Conservation (phyloP, 305 asterid genomes). For the Andrographis paniculata region DNA sequence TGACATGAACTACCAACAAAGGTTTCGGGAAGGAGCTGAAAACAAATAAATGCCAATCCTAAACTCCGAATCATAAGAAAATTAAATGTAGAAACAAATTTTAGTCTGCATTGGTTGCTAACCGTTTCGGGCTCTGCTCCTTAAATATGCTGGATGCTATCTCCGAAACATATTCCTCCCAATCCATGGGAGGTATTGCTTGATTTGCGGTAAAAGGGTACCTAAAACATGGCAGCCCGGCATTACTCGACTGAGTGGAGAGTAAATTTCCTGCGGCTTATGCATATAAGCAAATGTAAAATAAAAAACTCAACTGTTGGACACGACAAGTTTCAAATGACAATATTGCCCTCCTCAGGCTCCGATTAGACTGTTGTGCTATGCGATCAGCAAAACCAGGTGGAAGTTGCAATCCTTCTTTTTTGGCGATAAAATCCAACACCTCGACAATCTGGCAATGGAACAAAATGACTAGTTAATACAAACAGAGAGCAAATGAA, state of each 20-base stretch:
- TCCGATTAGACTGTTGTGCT: slow-evolving; percentile 80
- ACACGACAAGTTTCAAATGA: slow-evolving; percentile 90
- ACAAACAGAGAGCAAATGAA: slow-evolving; percentile 8
- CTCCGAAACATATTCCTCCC: slow-evolving; percentile 94
- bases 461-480: slow-evolving; percentile 9
- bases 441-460: slow-evolving; percentile 56
- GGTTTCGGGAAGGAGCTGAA: no score
- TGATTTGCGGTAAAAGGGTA: slow-evolving; percentile 80
- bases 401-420: slow-evolving; percentile 82
- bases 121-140: slow-evolving; percentile 98
- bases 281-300: slow-evolving; percentile 13
- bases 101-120: background rate
- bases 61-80: no score
- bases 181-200: slow-evolving; percentile 83
- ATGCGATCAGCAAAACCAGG: slow-evolving; percentile 70
- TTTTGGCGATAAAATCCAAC: slow-evolving; percentile 85
- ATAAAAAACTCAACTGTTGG: slow-evolving; percentile 62
- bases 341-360: slow-evolving; percentile 87
- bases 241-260: slow-evolving; percentile 14
- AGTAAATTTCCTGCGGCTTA: slow-evolving; percentile 7
- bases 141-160: slow-evolving; percentile 84
- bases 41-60: background rate
- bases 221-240: slow-evolving; percentile 30
- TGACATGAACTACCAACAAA: no score
- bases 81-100: no score